These are phyloP conservation scores for Talaromyces sp. DNA, from an alignment of 2,329 filamentous ascomycete species.

Conservation along the genomic window DNA sequence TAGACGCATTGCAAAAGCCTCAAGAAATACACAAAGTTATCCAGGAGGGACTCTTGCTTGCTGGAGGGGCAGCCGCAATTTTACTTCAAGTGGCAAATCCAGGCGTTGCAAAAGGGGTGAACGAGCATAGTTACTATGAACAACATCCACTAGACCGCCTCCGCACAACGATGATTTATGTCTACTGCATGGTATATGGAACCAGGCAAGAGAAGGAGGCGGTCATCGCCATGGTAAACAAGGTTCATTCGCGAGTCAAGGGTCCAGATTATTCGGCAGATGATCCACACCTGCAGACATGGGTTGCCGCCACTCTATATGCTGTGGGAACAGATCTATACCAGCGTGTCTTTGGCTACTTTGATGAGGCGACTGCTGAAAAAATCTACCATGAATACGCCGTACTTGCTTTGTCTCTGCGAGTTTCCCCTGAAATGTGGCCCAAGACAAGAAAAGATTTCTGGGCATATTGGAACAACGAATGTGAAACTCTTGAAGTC, in stretches of 20 bases:
- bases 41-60: conserved; percentile 35
- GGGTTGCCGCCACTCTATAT: conserved; percentile 43
- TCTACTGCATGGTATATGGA: conserved; percentile 21
- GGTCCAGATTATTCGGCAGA: conserved; percentile 36
- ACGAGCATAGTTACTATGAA: conserved; percentile 40
- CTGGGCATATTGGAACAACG: conserved; percentile 35
- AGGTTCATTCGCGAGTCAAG: conserved; percentile 33
- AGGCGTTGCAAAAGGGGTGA: conserved; percentile 36
- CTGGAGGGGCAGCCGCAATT: conserved; percentile 38
- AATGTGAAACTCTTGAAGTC: conserved; percentile 26
- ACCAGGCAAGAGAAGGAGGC: conserved; percentile 31
- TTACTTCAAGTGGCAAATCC: conserved; percentile 43
- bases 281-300: conserved; percentile 39
- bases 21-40: conserved; percentile 32
- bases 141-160: conserved; percentile 37
- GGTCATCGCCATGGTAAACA: conserved; percentile 39
- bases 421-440: conserved; percentile 37
- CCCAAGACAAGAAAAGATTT: conserved; percentile 25
- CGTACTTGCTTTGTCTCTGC: conserved; percentile 21
- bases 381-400: neutral
- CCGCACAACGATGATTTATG: conserved; percentile 19
- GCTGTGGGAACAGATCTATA: conserved; percentile 36
- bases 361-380: neutral
- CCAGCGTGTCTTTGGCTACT: conserved; percentile 24
- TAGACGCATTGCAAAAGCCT: conserved; percentile 22